These are phyloP conservation scores for Galerina marginata DNA, from an alignment of 768 basidiomycete species.

Conservation along the genomic window DNA sequence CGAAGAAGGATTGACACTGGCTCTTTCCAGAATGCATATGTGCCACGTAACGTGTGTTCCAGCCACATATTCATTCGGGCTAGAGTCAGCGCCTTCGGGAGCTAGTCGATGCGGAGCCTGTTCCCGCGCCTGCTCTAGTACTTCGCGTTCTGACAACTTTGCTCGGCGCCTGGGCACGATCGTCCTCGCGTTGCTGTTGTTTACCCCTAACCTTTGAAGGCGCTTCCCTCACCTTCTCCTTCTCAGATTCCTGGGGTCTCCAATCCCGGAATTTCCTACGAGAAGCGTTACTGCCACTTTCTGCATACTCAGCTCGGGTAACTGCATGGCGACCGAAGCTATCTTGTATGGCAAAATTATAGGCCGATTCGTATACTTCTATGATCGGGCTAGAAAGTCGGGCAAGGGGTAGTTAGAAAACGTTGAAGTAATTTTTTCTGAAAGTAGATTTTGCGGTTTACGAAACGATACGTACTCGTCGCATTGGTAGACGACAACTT, in stretches of 20 bases:
- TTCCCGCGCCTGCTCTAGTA: slow-evolving; percentile 17
- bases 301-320: slow-evolving; percentile 83
- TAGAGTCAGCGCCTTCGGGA: slow-evolving; percentile 8
- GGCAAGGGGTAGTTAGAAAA: slow-evolving; percentile 5
- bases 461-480: slow-evolving; percentile 60
- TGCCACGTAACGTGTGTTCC: not conserved
- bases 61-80: not conserved
- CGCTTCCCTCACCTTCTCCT: slow-evolving; percentile 25
- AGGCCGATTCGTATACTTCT: slow-evolving; percentile 67
- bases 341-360: slow-evolving; percentile 58
- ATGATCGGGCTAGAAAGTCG: slow-evolving; percentile 57
- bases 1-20: not conserved
- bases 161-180: slow-evolving; percentile 31
- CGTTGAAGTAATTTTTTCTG: not conserved
- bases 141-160: slow-evolving; percentile 30
- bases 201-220: slow-evolving; percentile 15
- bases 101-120: slow-evolving; percentile 8
- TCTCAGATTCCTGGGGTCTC: slow-evolving; percentile 48
- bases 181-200: slow-evolving; percentile 25
- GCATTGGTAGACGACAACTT: slow-evolving; percentile 75
- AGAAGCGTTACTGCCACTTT: slow-evolving; percentile 77
- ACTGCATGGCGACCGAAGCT: slow-evolving; percentile 57
- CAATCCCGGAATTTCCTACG: slow-evolving; percentile 77
- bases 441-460: slow-evolving; percentile 8
- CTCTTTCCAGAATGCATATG: not conserved